These are phyloP conservation scores for Colletotrichum magnum DNA, from an alignment of 2,329 filamentous ascomycete genomes.

Conservation along the genomic window DNA sequence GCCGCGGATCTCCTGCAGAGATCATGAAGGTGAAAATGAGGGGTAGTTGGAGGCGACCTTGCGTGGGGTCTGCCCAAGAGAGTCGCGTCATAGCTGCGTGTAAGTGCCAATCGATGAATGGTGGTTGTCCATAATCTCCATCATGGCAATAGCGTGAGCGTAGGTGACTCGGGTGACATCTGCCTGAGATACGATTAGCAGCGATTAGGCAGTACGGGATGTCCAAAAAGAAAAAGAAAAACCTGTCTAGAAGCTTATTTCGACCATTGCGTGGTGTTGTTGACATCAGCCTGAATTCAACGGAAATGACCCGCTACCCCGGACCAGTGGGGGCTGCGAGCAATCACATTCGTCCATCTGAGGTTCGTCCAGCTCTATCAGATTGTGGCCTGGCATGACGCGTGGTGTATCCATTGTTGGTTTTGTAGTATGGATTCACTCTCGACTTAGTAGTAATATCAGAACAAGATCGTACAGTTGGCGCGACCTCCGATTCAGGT, in stretches of 20 bases:
- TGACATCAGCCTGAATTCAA: conserved; percentile 32
- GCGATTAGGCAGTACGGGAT: no score
- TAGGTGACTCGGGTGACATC: background rate
- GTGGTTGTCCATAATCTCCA: background rate
- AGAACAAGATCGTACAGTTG: no score
- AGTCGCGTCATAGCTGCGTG: conserved; percentile 15
- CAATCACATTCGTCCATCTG: no score
- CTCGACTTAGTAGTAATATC: no score
- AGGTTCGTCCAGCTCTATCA: no score
- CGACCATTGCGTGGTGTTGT: background rate
- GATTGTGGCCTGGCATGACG: no score
- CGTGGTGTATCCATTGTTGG: no score
- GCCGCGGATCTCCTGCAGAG: conserved; percentile 18
- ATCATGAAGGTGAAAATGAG: conserved; percentile 12
- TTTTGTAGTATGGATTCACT: no score
- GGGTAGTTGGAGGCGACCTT: conserved; percentile 27
- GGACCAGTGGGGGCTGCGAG: background rate
- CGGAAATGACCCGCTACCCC: conserved; percentile 9
- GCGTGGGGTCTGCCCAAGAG: background rate
- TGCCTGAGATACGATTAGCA: background rate
- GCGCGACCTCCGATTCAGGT: no score
- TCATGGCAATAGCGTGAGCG: background rate
- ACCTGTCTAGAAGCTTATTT: conserved; percentile 18
- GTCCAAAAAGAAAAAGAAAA: background rate
- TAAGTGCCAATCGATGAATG: background rate